These are phyloP conservation scores for Mangifera indica DNA, from an alignment of 345 rosid genomes.

Conservation along the genomic window DNA sequence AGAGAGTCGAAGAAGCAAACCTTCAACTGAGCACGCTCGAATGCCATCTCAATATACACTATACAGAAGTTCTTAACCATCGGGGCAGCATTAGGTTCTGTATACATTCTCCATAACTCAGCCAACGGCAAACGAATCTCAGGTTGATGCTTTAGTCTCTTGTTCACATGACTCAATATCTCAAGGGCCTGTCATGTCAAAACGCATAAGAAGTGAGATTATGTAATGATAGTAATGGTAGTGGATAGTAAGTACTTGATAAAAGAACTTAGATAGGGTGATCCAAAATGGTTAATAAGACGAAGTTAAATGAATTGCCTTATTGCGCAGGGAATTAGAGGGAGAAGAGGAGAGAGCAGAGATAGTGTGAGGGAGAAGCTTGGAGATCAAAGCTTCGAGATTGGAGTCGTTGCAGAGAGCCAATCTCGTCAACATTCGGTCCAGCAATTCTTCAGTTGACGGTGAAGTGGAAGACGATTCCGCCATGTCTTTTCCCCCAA, in stretches of 20 bases:
- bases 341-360: conserved; percentile 69
- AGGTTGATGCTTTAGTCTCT: conserved; percentile 84
- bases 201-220: too few species aligned
- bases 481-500: conserved; percentile 40
- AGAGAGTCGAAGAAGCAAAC: conserved; percentile 29
- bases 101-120: conserved; percentile 68
- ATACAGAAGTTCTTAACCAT: conserved; percentile 87
- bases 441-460: conserved; percentile 76
- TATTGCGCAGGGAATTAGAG: conserved; percentile 65
- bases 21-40: conserved; percentile 65
- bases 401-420: conserved; percentile 91
- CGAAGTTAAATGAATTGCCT: conserved; percentile 38
- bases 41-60: conserved; percentile 94
- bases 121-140: conserved; percentile 75
- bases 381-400: conserved; percentile 65
- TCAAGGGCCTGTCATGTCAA: conserved; percentile 72
- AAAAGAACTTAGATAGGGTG: too few species aligned
- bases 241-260: too few species aligned
- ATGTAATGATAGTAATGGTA: too few species aligned
- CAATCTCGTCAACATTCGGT: conserved; percentile 86
- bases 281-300: background rate
- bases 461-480: conserved; percentile 43
- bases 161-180: conserved; percentile 91
- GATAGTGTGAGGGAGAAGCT: conserved; percentile 75
- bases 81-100: conserved; percentile 51